Base-by-base conservation (phyloP, 176 grass and related monocot species). In the Coix lacrymajobi region DNA sequence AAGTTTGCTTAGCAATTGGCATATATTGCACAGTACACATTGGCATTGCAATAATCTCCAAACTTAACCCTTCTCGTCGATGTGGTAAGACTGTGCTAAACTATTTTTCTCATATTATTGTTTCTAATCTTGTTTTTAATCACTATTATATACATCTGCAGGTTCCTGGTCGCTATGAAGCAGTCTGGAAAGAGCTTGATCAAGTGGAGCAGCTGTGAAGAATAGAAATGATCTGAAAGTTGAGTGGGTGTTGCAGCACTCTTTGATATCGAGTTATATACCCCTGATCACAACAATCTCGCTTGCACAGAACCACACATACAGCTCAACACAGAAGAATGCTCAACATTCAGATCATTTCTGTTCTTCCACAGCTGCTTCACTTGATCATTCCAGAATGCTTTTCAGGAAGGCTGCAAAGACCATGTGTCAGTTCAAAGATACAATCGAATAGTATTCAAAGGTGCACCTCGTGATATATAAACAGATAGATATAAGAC, bases 181-280 rank as follows among this genome's bases (percentile, higher is more conserved):
- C 95, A 43, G 87, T 97, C 81, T 89, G 81, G 88, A 94, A 97
- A 61, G 95, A 97, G 81, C 62, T 89, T 11, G 84, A 92, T 68
- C 88, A 89, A 51, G 84, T 88, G 75, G 92, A 92, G 83, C 80
- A 86, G 48, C 29, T 94, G 30, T 92, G 92, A 54, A 54, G 19
- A 22, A 54, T 7, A 54, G 17, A 54, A 54, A 54, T 54, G 19
- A 22, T 22, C 5, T 51, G 17, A 19, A 51, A 6, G 16, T 51
- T 52, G 49, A 52, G 6, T 52, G 2, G 1, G 49, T 54, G 48
- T 51, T 5, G 48, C 17, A 20, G 1, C 15, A 51, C 48, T 51
- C 48, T 51, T 51, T 20, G 48, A 20, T 20, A 51, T 51, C 1
- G 17, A 51, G 16, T 0, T 51, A 20, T 49, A 40, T 19, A 49